Percentiles rank a stretch among this genome's conserved stretches.
These are phyloP conservation scores for Euphorbia tirucalli DNA, from an alignment of 345 rosid genomes.

Conservation along the genomic window DNA sequence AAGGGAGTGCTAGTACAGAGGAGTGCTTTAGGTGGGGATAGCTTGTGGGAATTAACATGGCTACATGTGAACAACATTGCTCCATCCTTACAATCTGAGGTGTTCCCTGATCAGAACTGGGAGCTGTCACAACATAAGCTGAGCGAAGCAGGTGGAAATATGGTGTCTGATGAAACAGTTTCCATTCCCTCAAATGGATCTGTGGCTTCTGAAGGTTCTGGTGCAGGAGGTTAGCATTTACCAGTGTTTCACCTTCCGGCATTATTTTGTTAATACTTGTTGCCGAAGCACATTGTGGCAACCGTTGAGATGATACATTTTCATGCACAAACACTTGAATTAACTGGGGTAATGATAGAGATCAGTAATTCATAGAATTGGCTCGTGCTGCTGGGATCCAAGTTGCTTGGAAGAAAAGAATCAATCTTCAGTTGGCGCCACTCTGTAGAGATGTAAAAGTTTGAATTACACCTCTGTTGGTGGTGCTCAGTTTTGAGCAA, in stretches of 20 bases:
- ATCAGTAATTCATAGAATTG: background rate
- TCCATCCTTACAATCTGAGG: constrained; percentile 76
- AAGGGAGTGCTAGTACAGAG: constrained; percentile 79
- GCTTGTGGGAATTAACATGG: constrained; percentile 98
- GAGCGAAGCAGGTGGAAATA: constrained; percentile 24
- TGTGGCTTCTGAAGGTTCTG: constrained; percentile 35
- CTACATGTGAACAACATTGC: constrained; percentile 83
- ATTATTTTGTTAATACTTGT: constrained; percentile 23
- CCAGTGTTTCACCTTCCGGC: background rate
- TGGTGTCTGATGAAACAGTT: constrained; percentile 36
- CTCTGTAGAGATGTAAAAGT: too few relatives aligned
- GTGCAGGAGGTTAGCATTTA: constrained; percentile 27
- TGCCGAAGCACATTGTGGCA: background rate
- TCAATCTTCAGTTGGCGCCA: too few relatives aligned
- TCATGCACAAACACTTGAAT: too few relatives aligned
- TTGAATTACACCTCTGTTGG: too few relatives aligned
- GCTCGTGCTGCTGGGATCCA: constrained; percentile 5
- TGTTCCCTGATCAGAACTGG: constrained; percentile 71
- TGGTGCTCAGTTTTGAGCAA: too few relatives aligned
- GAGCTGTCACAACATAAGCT: constrained; percentile 32
- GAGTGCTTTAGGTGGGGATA: constrained; percentile 89
- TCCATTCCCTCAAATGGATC: constrained; percentile 43
- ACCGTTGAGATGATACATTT: constrained; percentile 1
- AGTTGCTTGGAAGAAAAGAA: constrained; percentile 10
- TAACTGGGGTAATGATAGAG: constrained; percentile 8